Base-by-base conservation (phyloP, 2,329 filamentous ascomycete species). In the Alternaria brassicicola region DNA sequence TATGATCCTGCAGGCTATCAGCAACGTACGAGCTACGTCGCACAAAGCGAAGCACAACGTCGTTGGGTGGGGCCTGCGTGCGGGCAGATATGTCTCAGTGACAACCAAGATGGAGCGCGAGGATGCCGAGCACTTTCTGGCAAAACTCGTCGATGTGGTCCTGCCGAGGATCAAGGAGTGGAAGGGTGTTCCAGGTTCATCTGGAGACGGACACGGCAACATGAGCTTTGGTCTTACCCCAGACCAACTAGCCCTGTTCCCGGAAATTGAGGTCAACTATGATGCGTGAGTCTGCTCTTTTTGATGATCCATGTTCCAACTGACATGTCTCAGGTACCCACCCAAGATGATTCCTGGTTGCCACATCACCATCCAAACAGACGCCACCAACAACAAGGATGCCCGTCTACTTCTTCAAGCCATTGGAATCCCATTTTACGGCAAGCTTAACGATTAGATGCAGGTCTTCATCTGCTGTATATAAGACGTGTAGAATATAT, bases 141-240 rank as follows among this genome's bases (percentile, higher is more conserved):
- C 94, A 72, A 97, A 97, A 81, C 83, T 93, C 67, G 84, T 98
- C 54, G 92, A 96, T 75, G 83, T 98, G 8, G 93, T 99, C 6
- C 84, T 98, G 75, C 95, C 95, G 36, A 91, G 89, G 73, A 96
- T 99, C 79, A 99, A 98, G 83, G 95, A 99, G 69, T 99, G 92
- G 90, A 87, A 86, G 55, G 95, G 95, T 59, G 82, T 91, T n/a
- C 85, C 86, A 67, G 88, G 87, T 47, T 86, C 82, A 41, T 91
- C 91, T 36, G 95, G 95, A 72, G 95, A 99, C 77, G 88, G 88
- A 72, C 89, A 89, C 61, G 95, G 95, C 35, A 97, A 98, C 77
- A 84, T 99, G 66, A 85, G 84, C 9, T 94, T 93, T 77, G 95
- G 95, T 66, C 83, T 99, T 69, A 84, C 84, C 13, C 83, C 89